phyloP scores from a whole-genome alignment of 2,329 filamentous ascomycete species.

The Cladophialophora chaetospira region DNA sequence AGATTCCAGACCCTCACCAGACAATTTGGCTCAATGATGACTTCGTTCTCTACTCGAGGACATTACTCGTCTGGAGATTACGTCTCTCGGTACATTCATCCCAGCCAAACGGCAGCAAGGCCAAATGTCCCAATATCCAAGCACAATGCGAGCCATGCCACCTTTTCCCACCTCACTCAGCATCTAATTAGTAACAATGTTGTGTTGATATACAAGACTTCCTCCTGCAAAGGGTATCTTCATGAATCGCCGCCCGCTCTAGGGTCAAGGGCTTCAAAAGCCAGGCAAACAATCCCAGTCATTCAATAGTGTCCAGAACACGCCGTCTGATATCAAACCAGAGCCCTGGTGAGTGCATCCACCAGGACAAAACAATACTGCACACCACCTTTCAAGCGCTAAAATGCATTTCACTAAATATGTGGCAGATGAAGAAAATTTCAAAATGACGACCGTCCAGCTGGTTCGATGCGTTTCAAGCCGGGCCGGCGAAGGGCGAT shows the following conservation, averaged over 20 bases:
- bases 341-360: not conserved
- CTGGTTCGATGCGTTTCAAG: not conserved
- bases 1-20: too few species aligned
- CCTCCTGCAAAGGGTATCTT: not conserved
- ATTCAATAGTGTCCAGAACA: too few species aligned
- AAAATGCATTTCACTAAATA: constrained; percentile 4
- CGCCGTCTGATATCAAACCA: too few species aligned
- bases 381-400: not conserved
- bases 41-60: too few species aligned
- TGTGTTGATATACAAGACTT: constrained; percentile 3
- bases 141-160: not conserved
- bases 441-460: not conserved
- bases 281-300: not conserved
- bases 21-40: too few species aligned
- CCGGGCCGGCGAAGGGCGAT: not conserved
- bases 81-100: too few species aligned
- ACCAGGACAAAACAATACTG: not conserved
- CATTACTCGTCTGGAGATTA: too few species aligned
- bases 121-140: constrained; percentile 4
- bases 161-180: not conserved
- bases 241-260: not conserved
- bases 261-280: not conserved
- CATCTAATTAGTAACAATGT: constrained; percentile 8
- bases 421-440: not conserved
- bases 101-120: not conserved